phyloP scores from a whole-genome alignment of 352 stramenopile species.

The Globisporangium splendens region DNA sequence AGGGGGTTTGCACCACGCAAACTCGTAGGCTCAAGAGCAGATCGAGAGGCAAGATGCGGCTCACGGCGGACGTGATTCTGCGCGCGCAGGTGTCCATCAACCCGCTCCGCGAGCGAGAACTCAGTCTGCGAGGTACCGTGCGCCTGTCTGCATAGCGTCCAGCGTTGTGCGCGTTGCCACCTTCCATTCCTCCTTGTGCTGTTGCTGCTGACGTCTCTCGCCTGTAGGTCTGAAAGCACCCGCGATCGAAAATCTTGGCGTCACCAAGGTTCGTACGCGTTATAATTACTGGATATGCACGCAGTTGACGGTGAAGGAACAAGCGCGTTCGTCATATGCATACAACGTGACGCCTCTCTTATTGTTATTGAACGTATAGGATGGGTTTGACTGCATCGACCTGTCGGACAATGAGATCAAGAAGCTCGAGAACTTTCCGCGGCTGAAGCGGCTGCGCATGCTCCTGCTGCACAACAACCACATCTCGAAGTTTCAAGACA shows the following conservation, averaged over 20 bases:
- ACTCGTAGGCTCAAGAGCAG: not conserved
- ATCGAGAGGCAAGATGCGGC: constrained; percentile 50
- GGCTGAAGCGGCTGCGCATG: constrained; percentile 85
- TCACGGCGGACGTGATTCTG: constrained; percentile 89
- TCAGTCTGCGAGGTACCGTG: constrained; percentile 85
- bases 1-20: constrained; percentile 2
- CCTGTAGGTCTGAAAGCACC: constrained; percentile 85
- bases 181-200: not conserved
- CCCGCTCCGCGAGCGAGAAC: constrained; percentile 88
- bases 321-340: no score
- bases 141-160: no score
- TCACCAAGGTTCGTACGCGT: constrained; percentile 66
- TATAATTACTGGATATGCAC: not conserved
- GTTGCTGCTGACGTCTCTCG: constrained; percentile 28
- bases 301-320: no score
- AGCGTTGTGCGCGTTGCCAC: not conserved
- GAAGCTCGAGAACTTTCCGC: constrained; percentile 93
- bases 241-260: constrained; percentile 91
- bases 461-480: constrained; percentile 93
- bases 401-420: constrained; percentile 95
- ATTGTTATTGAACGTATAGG: constrained; percentile 26
- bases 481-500: constrained; percentile 82
- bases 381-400: constrained; percentile 93
- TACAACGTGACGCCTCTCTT: not conserved
- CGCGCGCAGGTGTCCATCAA: constrained; percentile 89